These are phyloP conservation scores for Herpotrichia juniperi DNA, from an alignment of 2,329 filamentous ascomycete genomes.

Conservation along the genomic window DNA sequence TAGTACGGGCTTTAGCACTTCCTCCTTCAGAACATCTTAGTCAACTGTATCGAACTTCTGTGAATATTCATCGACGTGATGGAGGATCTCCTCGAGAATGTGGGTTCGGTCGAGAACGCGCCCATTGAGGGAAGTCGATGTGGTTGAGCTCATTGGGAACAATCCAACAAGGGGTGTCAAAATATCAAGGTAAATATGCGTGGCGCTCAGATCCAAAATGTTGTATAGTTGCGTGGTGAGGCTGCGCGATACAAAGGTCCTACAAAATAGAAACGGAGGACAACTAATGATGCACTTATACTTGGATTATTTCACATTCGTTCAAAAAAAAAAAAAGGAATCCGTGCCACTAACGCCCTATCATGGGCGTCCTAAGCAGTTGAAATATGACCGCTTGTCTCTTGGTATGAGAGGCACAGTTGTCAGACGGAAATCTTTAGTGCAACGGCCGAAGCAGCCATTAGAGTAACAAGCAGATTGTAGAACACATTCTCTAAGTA, in stretches of 20 bases:
- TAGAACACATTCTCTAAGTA: too few species aligned
- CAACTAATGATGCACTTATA: too few species aligned
- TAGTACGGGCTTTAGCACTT: slow-evolving; percentile 37
- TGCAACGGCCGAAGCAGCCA: too few species aligned
- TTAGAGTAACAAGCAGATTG: too few species aligned
- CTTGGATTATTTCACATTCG: too few species aligned
- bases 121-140: slow-evolving; percentile 5
- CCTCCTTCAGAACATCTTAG: slow-evolving; percentile 29
- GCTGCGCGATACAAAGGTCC: too few species aligned
- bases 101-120: slow-evolving; percentile 25
- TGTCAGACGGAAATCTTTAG: slow-evolving; percentile 1
- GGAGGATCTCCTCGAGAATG: slow-evolving; percentile 42
- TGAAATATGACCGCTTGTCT: slow-evolving; percentile 12
- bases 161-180: neutral
- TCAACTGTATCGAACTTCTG: slow-evolving; percentile 26
- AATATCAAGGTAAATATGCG: too few species aligned
- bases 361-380: slow-evolving; percentile 10
- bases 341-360: neutral
- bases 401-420: neutral
- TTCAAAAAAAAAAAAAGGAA: too few species aligned
- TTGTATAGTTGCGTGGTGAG: too few species aligned
- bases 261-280: too few species aligned
- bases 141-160: slow-evolving; percentile 1
- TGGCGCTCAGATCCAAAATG: too few species aligned
- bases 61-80: slow-evolving; percentile 34